Evolutionary conservation across 2,329 filamentous ascomycete genomes (phyloP), one percentile per base, ranked within the genome.

Genomic region (Phialemonium atrogriseum): DNA sequence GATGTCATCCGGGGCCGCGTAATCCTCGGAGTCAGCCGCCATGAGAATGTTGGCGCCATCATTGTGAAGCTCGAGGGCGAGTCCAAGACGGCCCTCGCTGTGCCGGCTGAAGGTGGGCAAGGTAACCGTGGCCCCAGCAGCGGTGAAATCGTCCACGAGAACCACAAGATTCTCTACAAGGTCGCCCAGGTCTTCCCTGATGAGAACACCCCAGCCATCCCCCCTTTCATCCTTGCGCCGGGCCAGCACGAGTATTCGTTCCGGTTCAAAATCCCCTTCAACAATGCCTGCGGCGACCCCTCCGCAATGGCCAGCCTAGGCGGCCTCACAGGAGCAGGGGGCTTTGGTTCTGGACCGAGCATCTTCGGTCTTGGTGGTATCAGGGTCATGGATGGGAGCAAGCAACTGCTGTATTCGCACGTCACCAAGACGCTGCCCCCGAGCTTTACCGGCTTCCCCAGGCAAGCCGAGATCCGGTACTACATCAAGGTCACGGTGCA

Each of bases 401-500:
- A 70, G 48, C 76, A 80, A 54, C 55, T 79, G 34, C 67, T 72
- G 46, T 68, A 78, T 30, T 53, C 53, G 23, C 91, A 98, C 60
- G 76, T 91, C 41, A 91, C 83, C 50, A 77, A 78, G 45, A 94
- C 88, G 0, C 66, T 98, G 9, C 91, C 91, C 5, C 91, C 91
- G 0, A 93, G 87, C 5, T 63, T 96, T 33, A 84, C 73, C n/a
- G 86, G 85, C 4, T 88, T 91, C 43, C 84, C 85, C 0, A 81
- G 80, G 19, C 77, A 88, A 55, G 89, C 88, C 14, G 87, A 94
- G 57, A 88, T 96, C 38, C 74, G 80, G 44, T 98, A 98, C 59
- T 98, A 84, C 52, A 71, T 96, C 51, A 98, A 98, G 55, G 86
- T 83, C n/a, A 96, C 91, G 0, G 78, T 96, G 5, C 84, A 87